Conservation (phyloP, 1,284 basidiomycete genomes). For the Ustilago cynodontis region DNA sequence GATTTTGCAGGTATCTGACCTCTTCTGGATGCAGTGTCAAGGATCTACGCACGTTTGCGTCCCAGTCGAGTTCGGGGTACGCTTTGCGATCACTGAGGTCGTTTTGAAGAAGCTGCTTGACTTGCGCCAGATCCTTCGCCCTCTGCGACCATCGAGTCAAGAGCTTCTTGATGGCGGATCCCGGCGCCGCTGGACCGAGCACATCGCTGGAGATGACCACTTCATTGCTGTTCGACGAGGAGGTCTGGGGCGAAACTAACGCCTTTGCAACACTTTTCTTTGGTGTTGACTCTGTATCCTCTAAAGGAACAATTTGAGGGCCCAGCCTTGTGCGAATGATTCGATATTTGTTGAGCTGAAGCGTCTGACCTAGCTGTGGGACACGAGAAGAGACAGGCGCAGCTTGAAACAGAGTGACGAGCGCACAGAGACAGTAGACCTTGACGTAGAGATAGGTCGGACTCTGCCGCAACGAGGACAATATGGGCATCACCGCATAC, state of each 20-base stretch:
- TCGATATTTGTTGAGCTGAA: slow-evolving; percentile 39
- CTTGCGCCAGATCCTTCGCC: slow-evolving; percentile 53
- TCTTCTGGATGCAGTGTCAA: slow-evolving; percentile 53
- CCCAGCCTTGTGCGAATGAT: slow-evolving; percentile 37
- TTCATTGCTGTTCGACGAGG: slow-evolving; percentile 7
- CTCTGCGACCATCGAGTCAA: slow-evolving; percentile 55
- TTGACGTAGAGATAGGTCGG: slow-evolving; percentile 66
- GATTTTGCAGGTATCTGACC: slow-evolving; percentile 39
- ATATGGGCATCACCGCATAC: slow-evolving; percentile 47
- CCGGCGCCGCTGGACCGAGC: slow-evolving; percentile 25
- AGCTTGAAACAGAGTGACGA: slow-evolving; percentile 64
- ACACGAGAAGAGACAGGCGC: slow-evolving; percentile 62
- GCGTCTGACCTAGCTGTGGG: slow-evolving; percentile 32
- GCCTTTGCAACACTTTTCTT: background rate
- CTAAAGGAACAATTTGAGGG: slow-evolving; percentile 35
- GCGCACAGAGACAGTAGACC: slow-evolving; percentile 61
- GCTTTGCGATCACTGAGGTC: slow-evolving; percentile 49
- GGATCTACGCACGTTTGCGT: slow-evolving; percentile 58
- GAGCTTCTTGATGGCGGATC: slow-evolving; percentile 23
- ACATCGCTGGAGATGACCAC: slow-evolving; percentile 49
- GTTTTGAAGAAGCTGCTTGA: slow-evolving; percentile 38
- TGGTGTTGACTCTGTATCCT: slow-evolving; percentile 10
- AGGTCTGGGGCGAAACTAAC: background rate
- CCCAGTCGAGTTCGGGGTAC: slow-evolving; percentile 63
- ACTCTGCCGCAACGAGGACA: slow-evolving; percentile 55